Evolutionary conservation across 345 rosid species (phyloP), one percentile per base, ranked within the genome.

Genomic region (Chamaenerion angustifolium): DNA sequence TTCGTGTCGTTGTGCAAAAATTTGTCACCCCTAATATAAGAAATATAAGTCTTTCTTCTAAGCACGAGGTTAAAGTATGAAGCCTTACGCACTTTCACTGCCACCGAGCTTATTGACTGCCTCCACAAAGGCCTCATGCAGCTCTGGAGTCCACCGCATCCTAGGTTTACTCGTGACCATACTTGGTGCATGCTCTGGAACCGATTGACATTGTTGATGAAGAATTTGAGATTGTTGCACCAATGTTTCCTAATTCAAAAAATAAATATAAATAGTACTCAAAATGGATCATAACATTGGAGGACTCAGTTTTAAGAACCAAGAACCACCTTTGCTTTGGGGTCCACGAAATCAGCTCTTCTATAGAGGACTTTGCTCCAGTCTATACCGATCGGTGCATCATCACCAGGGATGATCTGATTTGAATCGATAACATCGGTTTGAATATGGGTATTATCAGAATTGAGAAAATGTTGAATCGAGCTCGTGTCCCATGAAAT

Each of bases 111-210:
- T 75, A 59, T 79, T 79, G 54, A 90, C 80, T 77, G 95, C 95
- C 56, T 90, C 95, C 7, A 90, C 77, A 60, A 90, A 90, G 49
- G 88, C 72, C 64, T 85, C 98, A 45, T 90, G 98, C 67, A 85
- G 92, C 61, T 90, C 95, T 10, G 85, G 94, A 15, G 95, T 89
- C 97, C 97, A 89, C 12, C 95, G 93, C 89, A 89, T 85, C 51
- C 97, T 75, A 17, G 83, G 52, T 76, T 79, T 89, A 37, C 73
- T 62, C 49, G 64, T 25, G 21, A 77, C 58, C 56, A 68, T 67
- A 51, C 64, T 25, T 1, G 79, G 51, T 13, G 59, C 55, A 44
- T 71, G 67, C 60, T 47, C 57, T 45, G 72, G 56, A 55, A 19
- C 61, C 42, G 57, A 51, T 23, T 49, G 62, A 49, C 60, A 45